Evolutionary conservation across 306 rosid genomes (phyloP).

Genomic region (Phaseolus lunatus): DNA sequence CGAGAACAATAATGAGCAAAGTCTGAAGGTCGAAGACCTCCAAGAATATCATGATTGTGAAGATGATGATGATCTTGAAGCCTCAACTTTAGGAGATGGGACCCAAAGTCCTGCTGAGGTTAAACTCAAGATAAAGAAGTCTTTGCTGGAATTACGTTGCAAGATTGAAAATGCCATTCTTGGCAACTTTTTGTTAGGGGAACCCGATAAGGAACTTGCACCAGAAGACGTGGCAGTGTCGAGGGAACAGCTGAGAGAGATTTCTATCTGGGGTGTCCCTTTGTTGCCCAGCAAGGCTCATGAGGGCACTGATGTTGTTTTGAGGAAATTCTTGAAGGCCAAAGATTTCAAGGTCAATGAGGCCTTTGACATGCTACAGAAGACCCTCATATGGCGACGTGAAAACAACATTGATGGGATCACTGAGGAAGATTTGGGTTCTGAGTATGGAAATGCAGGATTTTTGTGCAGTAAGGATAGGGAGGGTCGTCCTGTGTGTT

Average conservation of each 20-base stretch:
- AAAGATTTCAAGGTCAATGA: conserved; percentile 67
- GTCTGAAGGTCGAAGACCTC: background rate
- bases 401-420: conserved; percentile 45
- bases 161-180: conserved; percentile 71
- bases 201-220: conserved; percentile 30
- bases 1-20: background rate
- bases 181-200: conserved; percentile 64
- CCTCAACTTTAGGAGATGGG: background rate
- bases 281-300: conserved; percentile 82
- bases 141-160: conserved; percentile 71
- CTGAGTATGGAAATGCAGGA: conserved; percentile 49
- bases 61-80: conserved; percentile 35
- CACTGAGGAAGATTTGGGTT: conserved; percentile 45
- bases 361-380: conserved; percentile 74
- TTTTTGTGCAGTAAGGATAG: conserved; percentile 56
- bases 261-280: conserved; percentile 83
- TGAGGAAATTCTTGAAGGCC: conserved; percentile 76
- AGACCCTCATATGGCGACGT: conserved; percentile 68
- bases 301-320: conserved; percentile 68
- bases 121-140: conserved; percentile 57
- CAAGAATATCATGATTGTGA: conserved; percentile 41
- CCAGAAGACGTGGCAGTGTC: background rate
- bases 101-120: conserved; percentile 38
- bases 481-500: conserved; percentile 76
- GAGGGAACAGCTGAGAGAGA: conserved; percentile 51